Evolutionary conservation across 768 basidiomycete species (phyloP).

Genomic region (Calocybe gangraenosa): DNA sequence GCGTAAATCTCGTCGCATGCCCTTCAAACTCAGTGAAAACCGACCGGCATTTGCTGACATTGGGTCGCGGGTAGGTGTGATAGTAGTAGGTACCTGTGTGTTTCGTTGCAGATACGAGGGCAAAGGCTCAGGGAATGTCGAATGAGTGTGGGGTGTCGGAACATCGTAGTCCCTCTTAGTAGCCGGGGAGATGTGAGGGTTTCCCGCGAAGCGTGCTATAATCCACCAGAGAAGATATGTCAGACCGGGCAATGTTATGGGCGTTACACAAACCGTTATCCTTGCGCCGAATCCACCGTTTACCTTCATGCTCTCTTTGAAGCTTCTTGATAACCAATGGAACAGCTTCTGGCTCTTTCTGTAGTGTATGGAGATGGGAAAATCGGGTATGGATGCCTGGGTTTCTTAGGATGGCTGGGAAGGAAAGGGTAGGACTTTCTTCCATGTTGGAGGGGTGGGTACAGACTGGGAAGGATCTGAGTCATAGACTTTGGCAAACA

Average conservation of each 20-base stretch:
- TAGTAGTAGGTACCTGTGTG: conserved; percentile 42
- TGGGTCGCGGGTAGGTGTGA: conserved; percentile 39
- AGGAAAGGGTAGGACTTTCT: conserved; percentile 49
- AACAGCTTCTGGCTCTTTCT: conserved; percentile 8
- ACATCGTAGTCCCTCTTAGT: conserved; percentile 50
- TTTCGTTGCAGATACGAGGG: conserved; percentile 67
- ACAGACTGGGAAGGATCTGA: too few relatives aligned
- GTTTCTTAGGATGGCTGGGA: conserved; percentile 66
- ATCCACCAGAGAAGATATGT: conserved; percentile 1
- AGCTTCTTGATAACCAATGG: conserved; percentile 31
- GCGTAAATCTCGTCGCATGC: conserved; percentile 66
- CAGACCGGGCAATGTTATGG: background rate
- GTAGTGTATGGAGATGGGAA: conserved; percentile 42
- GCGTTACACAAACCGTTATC: conserved; percentile 62
- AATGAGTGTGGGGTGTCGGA: conserved; percentile 33
- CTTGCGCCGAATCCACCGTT: conserved; percentile 70
- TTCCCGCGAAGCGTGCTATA: conserved; percentile 65
- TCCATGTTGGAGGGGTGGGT: conserved; percentile 7
- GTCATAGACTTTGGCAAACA: too few relatives aligned
- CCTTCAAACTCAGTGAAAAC: conserved; percentile 73
- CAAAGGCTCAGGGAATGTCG: conserved; percentile 76
- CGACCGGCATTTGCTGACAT: conserved; percentile 65
- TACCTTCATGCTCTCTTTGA: conserved; percentile 64
- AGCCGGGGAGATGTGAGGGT: conserved; percentile 68
- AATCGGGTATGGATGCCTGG: conserved; percentile 48